Evolutionary conservation across 331 rosid genomes (phyloP), one percentile per base, ranked within the genome.

Genomic region (Malus hybrid): DNA sequence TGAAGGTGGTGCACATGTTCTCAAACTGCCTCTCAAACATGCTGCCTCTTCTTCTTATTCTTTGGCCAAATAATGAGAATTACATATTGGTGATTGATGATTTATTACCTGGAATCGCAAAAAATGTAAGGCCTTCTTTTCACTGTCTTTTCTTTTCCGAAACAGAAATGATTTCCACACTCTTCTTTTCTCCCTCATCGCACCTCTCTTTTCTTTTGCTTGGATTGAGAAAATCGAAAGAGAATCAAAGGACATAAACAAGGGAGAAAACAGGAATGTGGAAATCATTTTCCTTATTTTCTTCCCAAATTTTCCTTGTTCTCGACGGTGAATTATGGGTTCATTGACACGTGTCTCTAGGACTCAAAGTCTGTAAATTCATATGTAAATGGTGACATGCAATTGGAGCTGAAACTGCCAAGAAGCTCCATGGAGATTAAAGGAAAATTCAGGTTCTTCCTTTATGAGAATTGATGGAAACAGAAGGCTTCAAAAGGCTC

Each of bases 21-120:
- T 75, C 54, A 88, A 79, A 85, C 78, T 89, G 70, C 90, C 90
- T 73, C 90, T 88, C 8, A 83, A 81, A 82, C 78, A 85, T 46
- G 85, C 93, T 56, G 93, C 85, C 66, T 88, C 97, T 63, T 81
- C 93, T 77, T 91, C 91, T 71, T 89, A 82, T 76, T 73, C 83
- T 69, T 63, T 67, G 72, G 32, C 83, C 18, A 69, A 74, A 55
- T 55, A 54, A 36, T 62, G 71, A 20, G n/a, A 54, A 14, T 3
- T 54, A 54, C 13, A 10, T 42, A 10, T 10, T 42, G 46, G 13
- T 42, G 13, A 10, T 42, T 42, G 46, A 42, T 10, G 46, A 42
- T 42, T 42, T 42, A 10, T 42, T 42, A 42, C 46, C 4, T 42
- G 46, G 20, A 16, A 2, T 52, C 57, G 1, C 20, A 52, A 42